Conservation (phyloP, 345 rosid genomes). For the Eucalyptus shirleyi region DNA sequence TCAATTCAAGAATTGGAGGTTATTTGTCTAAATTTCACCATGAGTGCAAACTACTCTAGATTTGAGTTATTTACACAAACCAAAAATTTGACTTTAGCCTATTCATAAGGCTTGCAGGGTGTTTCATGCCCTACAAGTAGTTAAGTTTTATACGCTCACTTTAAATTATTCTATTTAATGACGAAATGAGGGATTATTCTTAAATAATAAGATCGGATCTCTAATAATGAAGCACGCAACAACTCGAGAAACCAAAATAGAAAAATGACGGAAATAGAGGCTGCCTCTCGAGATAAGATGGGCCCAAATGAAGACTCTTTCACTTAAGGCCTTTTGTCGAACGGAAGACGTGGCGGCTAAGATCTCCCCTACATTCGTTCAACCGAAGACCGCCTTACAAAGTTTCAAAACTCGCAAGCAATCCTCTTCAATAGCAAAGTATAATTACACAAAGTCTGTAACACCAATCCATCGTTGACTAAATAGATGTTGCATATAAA, state of each 20-base stretch:
- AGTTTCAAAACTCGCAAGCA: background rate
- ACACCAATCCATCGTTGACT: background rate
- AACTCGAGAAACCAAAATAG: background rate
- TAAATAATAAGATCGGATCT: background rate
- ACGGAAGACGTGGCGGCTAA: background rate
- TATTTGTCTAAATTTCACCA: background rate
- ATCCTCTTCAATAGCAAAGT: background rate
- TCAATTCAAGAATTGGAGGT: background rate
- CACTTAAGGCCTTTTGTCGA: background rate
- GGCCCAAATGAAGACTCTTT: background rate
- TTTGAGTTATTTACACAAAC: background rate
- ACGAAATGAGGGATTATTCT: background rate
- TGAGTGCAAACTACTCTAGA: background rate
- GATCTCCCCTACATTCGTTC: background rate
- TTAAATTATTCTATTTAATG: background rate
- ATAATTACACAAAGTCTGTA: background rate
- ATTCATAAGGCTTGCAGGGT: background rate
- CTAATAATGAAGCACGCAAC: background rate
- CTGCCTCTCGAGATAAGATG: background rate
- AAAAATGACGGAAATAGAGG: background rate
- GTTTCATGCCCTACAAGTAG: background rate
- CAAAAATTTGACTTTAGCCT: background rate
- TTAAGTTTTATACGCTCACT: background rate
- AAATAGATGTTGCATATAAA: background rate
- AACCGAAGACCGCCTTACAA: background rate